Evolutionary conservation across 352 stramenopile species (phyloP), one percentile per base, ranked within the genome.

Genomic region (Phytopythium boreale): DNA sequence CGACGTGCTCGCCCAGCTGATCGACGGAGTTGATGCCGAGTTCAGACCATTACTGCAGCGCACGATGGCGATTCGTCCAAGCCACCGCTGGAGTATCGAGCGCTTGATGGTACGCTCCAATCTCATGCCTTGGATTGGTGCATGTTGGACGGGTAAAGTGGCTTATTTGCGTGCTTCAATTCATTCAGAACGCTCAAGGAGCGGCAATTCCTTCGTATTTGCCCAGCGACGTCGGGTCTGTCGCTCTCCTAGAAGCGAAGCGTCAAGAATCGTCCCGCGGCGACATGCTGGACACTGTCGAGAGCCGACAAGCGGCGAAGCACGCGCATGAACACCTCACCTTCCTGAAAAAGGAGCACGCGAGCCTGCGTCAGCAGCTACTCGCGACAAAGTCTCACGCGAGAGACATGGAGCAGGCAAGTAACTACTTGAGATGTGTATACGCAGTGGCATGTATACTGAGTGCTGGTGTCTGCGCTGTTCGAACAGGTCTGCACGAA

Each of bases 341-440:
- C 37, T 90, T 90, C 57, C 79, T 87, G 59, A 82, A 74, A 51
- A 81, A 81, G 46, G 81, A 90, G 43, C 81, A 90, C n/a, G 66
- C 75, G 0, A 31, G 74, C 8, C 68, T 90, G 4, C 72, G 77
- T 2, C 62, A 68, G 27, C 62, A 77, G 36, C 73, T 90, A 2
- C 69, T 89, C 12, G 44, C 68, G n/a, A 71, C 76, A 11, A 90
- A 89, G 50, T 79, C 64, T 0, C 74, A 76, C 29, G 58, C 89
- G 19, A 76, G 66, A 14, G 72, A 87, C n/a, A 56, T 70, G 24
- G 76, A 92, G n/a, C 75, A 87, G 55, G 68, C 11, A 36, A 53
- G 24, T 36, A 1, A 20, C 12, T 22, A 6, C 5, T 36, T 29
- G 46, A 9, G 4, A 29, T 31, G 46, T 2, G n/a, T 4, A 4